phyloP scores from a whole-genome alignment of 164 flowering plant genomes.

The Paratinospora sagittata region DNA sequence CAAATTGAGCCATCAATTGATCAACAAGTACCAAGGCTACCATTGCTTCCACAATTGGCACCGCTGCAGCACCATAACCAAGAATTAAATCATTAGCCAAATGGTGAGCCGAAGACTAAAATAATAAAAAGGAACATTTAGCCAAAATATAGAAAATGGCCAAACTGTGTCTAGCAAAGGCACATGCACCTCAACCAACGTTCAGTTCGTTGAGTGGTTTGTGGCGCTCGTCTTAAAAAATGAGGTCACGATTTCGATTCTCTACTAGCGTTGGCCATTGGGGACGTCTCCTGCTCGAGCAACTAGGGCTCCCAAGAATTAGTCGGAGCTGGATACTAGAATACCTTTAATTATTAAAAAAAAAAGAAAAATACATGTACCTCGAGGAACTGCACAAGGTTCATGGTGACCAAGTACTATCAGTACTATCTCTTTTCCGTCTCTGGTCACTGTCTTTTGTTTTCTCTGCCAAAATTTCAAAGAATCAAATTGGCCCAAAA shows the following conservation, averaged over 20 bases:
- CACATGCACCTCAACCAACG: no score
- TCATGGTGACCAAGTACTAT: conserved; percentile 14
- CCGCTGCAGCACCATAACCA: conserved; percentile 68
- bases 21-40: conserved; percentile 90
- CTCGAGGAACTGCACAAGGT: conserved; percentile 13
- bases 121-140: not conserved
- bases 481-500: not conserved
- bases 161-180: not conserved
- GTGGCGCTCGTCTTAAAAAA: no score
- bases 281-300: no score
- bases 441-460: conserved; percentile 11
- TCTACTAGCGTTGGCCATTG: no score
- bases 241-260: no score
- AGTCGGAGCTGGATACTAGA: no score
- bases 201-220: no score
- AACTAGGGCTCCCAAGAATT: no score
- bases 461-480: conserved; percentile 5
- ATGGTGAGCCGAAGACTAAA: not conserved
- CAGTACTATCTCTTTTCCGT: conserved; percentile 5
- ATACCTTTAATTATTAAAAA: no score
- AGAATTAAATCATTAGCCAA: not conserved
- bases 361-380: no score
- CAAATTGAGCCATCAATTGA: conserved; percentile 79
- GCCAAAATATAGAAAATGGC: no score
- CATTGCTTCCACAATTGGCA: conserved; percentile 98